Conservation (phyloP, 352 stramenopile genomes). For the Globisporangium cystogenes region DNA sequence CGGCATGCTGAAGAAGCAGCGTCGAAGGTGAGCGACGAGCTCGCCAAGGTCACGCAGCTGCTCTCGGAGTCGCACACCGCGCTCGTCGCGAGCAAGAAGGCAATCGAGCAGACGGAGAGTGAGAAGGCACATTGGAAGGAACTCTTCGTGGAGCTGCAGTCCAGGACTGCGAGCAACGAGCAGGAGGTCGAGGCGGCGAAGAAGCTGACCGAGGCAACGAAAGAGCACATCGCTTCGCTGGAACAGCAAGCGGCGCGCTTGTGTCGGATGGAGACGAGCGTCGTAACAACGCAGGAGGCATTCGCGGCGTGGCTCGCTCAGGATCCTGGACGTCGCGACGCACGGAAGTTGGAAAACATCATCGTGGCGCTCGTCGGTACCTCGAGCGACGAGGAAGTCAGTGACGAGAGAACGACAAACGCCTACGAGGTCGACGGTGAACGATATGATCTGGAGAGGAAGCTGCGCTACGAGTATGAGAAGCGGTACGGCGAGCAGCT, state of each 20-base stretch:
- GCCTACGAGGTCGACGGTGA: neutral
- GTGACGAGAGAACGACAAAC: no score
- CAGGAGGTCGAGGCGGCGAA: slow-evolving; percentile 28
- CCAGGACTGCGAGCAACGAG: slow-evolving; percentile 22
- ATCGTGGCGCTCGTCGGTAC: slow-evolving; percentile 16
- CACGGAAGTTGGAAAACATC: slow-evolving; percentile 11
- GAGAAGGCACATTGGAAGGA: slow-evolving; percentile 36
- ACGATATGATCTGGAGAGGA: slow-evolving; percentile 19
- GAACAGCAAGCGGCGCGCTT: slow-evolving; percentile 18
- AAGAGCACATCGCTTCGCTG: slow-evolving; percentile 18
- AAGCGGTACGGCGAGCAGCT: slow-evolving; percentile 46
- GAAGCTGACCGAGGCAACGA: slow-evolving; percentile 23
- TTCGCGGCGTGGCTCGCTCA: slow-evolving; percentile 7
- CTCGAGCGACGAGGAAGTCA: neutral
- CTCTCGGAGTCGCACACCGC: slow-evolving; percentile 38
- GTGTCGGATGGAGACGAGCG: neutral
- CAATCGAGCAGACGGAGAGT: slow-evolving; percentile 19
- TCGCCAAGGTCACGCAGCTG: slow-evolving; percentile 33
- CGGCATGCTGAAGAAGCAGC: slow-evolving; percentile 26
- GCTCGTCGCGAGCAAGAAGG: slow-evolving; percentile 30
- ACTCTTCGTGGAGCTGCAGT: slow-evolving; percentile 36
- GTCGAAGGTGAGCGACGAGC: slow-evolving; percentile 29
- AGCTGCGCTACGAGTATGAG: slow-evolving; percentile 45
- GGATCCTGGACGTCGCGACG: neutral
- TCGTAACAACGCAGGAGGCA: neutral